Percentiles rank a stretch among this genome's conserved stretches.
Conservation (phyloP, 495 filamentous ascomycete genomes). For the Delitschia confertaspora region DNA sequence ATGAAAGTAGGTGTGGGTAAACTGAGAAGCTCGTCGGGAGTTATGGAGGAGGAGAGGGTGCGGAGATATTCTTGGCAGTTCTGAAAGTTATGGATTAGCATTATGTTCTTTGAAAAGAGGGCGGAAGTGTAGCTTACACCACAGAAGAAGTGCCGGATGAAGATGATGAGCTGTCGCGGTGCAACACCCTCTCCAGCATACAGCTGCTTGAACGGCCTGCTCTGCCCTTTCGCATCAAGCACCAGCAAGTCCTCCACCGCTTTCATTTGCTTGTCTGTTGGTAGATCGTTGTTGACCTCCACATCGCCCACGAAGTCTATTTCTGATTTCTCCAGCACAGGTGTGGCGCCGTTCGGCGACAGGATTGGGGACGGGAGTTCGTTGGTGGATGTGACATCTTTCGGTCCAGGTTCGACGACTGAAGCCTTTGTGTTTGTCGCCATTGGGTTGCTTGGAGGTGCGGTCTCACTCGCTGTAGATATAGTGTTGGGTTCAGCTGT, state of each 20-base stretch:
- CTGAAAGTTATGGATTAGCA: conserved; percentile 33
- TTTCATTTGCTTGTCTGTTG: conserved; percentile 16
- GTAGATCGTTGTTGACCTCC: conserved; percentile 23
- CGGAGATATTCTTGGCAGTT: conserved; percentile 68
- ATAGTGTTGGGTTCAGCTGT: no score
- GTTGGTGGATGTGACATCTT: no score
- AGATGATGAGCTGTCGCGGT: conserved; percentile 60
- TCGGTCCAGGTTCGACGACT: no score
- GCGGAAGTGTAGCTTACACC: conserved; percentile 49
- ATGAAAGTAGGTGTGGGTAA: conserved; percentile 55
- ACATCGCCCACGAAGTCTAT: conserved; percentile 25
- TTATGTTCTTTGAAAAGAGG: background rate
- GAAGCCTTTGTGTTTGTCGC: no score
- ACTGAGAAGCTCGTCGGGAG: conserved; percentile 43
- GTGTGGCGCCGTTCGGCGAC: conserved; percentile 16
- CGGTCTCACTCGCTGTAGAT: no score
- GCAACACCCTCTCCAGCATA: conserved; percentile 43
- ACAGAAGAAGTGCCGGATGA: conserved; percentile 86
- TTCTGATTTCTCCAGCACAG: conserved; percentile 15
- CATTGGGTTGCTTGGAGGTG: no score
- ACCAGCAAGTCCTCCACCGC: conserved; percentile 44
- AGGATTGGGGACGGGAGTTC: conserved; percentile 10
- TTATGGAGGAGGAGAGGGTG: conserved; percentile 52
- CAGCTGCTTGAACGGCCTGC: conserved; percentile 56
- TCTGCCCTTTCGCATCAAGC: conserved; percentile 54